phyloP scores from a whole-genome alignment of 306 rosid genomes.

The Neltuma alba region DNA sequence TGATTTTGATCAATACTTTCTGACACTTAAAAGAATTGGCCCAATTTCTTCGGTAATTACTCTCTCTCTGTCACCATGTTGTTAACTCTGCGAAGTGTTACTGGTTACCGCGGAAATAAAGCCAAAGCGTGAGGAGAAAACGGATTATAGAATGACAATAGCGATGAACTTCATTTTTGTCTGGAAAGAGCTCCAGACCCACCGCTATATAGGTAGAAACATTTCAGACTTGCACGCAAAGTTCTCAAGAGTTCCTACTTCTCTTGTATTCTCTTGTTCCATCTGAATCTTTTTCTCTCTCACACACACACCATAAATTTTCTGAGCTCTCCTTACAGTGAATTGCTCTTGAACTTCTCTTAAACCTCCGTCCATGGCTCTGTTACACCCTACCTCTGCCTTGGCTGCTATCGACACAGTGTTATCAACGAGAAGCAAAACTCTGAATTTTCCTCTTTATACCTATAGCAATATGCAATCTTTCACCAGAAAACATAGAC shows the following conservation, averaged over 20 bases:
- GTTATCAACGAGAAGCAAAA: slow-evolving; percentile 41
- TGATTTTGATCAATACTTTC: not conserved
- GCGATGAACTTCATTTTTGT: slow-evolving; percentile 33
- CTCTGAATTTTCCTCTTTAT: slow-evolving; percentile 41
- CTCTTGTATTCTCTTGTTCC: not conserved
- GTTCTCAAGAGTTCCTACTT: slow-evolving; percentile 29
- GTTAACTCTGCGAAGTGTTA: not conserved
- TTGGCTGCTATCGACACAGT: slow-evolving; percentile 49
- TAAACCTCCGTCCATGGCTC: slow-evolving; percentile 53
- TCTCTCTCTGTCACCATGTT: not conserved
- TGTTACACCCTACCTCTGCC: slow-evolving; percentile 51
- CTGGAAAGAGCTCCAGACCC: slow-evolving; percentile 15
- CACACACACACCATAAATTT: too few species aligned
- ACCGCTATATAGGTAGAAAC: not conserved
- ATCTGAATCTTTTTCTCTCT: not conserved
- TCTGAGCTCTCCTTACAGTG: slow-evolving; percentile 1
- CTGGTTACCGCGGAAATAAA: slow-evolving; percentile 3
- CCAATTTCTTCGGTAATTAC: not conserved
- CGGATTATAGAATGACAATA: not conserved
- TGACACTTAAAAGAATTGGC: not conserved
- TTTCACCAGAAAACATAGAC: slow-evolving; percentile 14
- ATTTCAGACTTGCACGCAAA: slow-evolving; percentile 60
- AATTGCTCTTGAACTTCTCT: not conserved
- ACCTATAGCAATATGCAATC: slow-evolving; percentile 32
- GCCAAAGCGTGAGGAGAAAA: not conserved